Percentiles rank a stretch among this genome's conserved stretches.
phyloP scores from a whole-genome alignment of 345 rosid genomes.

The Eucalyptus pumila region DNA sequence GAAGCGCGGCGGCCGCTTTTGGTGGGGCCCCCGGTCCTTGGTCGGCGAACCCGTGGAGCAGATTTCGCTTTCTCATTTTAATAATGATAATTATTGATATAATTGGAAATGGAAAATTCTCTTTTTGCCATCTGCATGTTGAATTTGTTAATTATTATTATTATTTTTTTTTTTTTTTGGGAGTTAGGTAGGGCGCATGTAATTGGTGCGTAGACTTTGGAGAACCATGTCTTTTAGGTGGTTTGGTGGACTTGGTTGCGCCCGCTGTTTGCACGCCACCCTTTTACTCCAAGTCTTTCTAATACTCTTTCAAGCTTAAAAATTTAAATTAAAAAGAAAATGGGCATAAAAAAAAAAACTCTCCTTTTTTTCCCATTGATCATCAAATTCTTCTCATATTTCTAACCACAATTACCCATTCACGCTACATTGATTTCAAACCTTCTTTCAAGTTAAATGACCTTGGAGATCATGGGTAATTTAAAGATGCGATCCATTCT shows the following conservation, averaged over 20 bases:
- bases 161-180: fast-evolving
- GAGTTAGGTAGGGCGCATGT: background rate
- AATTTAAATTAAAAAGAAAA: too few species aligned
- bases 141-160: background rate
- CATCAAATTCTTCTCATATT: background rate
- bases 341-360: background rate
- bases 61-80: background rate
- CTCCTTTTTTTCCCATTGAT: background rate
- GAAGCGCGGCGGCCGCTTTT: constrained; percentile 40
- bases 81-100: background rate
- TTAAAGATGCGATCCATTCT: fast-evolving
- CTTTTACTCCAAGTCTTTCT: background rate
- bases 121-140: background rate
- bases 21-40: constrained; percentile 13
- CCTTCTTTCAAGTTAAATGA: too few species aligned
- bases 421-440: too few species aligned
- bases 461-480: fast-evolving
- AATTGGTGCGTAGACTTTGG: background rate
- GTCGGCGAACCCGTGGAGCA: background rate
- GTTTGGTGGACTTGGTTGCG: background rate
- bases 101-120: background rate
- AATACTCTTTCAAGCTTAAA: background rate
- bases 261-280: background rate
- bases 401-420: background rate
- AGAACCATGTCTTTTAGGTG: background rate